phyloP scores from a whole-genome alignment of 441 rosid species.

The Theobroma grandiflorum region DNA sequence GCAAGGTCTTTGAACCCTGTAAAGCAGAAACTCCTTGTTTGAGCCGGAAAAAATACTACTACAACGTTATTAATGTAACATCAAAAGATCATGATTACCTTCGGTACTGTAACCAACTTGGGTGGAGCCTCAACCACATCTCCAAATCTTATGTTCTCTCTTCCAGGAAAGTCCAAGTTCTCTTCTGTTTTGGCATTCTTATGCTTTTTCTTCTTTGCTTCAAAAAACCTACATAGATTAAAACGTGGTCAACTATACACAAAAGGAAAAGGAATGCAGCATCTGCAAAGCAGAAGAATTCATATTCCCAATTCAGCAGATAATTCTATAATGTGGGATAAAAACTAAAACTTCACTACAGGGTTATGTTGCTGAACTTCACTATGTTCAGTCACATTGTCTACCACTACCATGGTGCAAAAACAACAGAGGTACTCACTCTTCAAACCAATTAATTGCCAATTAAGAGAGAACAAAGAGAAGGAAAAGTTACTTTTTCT shows the following conservation, averaged over 20 bases:
- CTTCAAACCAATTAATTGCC: not conserved
- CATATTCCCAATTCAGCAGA: conserved; percentile 1
- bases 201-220: conserved; percentile 73
- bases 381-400: not conserved
- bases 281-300: not conserved
- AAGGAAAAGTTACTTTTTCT: conserved; percentile 56
- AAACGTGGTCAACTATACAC: not conserved
- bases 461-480: not conserved
- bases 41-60: not conserved
- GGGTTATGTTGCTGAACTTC: too few species aligned
- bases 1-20: conserved; percentile 54
- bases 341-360: not conserved
- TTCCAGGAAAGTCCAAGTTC: conserved; percentile 63
- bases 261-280: not conserved
- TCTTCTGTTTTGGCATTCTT: conserved; percentile 54
- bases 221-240: conserved; percentile 59
- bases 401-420: not conserved
- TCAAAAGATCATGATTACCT: conserved; percentile 46
- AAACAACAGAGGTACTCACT: not conserved
- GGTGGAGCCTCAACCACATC: conserved; percentile 91
- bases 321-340: not conserved
- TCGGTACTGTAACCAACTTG: conserved; percentile 66
- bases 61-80: not conserved
- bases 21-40: conserved; percentile 25
- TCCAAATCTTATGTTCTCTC: conserved; percentile 75